Base-by-base conservation (phyloP, 257 asterid species). In the Capsicum chinense region DNA sequence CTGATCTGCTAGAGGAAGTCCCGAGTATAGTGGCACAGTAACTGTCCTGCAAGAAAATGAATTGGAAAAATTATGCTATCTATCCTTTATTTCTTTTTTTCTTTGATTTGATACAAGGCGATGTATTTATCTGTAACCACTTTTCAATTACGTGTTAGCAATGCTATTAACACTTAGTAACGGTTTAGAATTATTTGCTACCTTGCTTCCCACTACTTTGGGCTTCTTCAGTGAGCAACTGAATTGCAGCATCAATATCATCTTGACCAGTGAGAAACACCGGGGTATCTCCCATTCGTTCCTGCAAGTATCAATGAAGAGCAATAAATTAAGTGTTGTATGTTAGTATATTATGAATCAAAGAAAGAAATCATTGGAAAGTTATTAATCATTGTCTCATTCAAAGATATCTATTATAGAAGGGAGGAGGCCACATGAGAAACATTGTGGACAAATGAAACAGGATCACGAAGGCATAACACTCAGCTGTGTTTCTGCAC, bases 241-340 rank as follows among this genome's bases (percentile, higher is more conserved):
- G 95, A 64, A 90, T 89, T 62, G 98, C 98, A 85, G 97, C 94
- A 88, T 96, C 98, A 88, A 96, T 94, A 88, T 94, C 99, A 87
- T 96, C 99, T 92, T 96, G 98, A 82, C 99, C 98, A 5, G 98
- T 96, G 59, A 96, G 97, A 85, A 96, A 93, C 76, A 94, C 97
- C 85, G 94, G 90, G 86, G 93, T 90, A 90, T 96, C 99, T 70
- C 99, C 99, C 89, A 80, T 66, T 52, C 97, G 91, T 91, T 92
- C 99, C 99, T 96, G 83, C 21, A 87, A 69, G 83, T 63, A 42
- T 78, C 56, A 59, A 82, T 73, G 52, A 73, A 56, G 1, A 52
- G 62, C 81, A 19, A 76, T 50, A 76, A 76, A 16, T 76, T 62
- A 76, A 76, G 44, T 13, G 62, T 0, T 52, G 63, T 52, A 13